Base-by-base conservation (phyloP, 805 yeast genomes). In the Nakazawaea pomicola region DNA sequence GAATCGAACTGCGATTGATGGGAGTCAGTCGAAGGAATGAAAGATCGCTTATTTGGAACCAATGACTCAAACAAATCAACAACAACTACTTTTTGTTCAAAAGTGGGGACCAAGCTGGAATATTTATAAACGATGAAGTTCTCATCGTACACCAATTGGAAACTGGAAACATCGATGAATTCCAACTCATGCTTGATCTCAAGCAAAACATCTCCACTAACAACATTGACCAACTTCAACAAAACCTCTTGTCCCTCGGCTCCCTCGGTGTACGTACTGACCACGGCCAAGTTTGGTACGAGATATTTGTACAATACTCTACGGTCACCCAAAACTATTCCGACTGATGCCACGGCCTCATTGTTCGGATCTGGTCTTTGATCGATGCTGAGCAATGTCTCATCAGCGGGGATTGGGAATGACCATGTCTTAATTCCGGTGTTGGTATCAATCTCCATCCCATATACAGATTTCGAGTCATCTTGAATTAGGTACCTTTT, bases 231-330 rank as follows among this genome's bases (percentile, higher is more conserved):
- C 4, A 91, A 54, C 45, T 75, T 67, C 11, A 86, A 48, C 10
- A 57, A n/a, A n/a, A n/a, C n/a, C n/a, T n/a, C n/a, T n/a, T n/a
- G n/a, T n/a, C n/a, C n/a, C n/a, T n/a, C n/a, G n/a, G n/a, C n/a
- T n/a, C n/a, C n/a, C n/a, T n/a, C n/a, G n/a, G n/a, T n/a, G 27
- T 54, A 51, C 7, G 67, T 56, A 0, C 80, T 62, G 2, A 80
- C 71, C 16, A 79, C 66, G 1, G 77, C 70, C 16, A 76, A 45
- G 51, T 85, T 78, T 16, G 95, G 95, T 52, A 84, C 72, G 45
- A 90, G 62, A 57, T 83, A 90, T 60, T 91, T 93, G 73, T 90
- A 88, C 29, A 88, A 61, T 1, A 87, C 91, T 1, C 80, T 68
- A 54, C 87, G 73, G 50, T 83, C 80, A 16, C 82, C 80, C 21